phyloP scores from a whole-genome alignment of 1,139 yeast genomes.

The Wickerhamiella pararugosa region DNA sequence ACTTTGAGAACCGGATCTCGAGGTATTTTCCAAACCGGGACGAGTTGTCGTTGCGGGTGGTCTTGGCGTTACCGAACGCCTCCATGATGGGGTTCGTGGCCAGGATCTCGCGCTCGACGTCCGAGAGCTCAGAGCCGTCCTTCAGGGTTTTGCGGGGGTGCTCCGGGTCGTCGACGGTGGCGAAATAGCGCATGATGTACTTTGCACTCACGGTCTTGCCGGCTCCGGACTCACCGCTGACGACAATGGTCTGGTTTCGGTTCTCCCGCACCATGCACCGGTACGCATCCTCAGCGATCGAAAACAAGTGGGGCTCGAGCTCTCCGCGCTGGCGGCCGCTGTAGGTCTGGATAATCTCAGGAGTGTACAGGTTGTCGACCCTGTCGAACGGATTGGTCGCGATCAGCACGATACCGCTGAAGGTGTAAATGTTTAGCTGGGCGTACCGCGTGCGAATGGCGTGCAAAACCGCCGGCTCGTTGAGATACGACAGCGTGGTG shows the following conservation, averaged over 20 bases:
- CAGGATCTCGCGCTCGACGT: constrained; percentile 83
- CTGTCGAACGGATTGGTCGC: constrained; percentile 94
- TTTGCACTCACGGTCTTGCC: constrained; percentile 97
- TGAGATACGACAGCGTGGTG: constrained; percentile 78
- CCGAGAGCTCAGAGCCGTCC: constrained; percentile 38
- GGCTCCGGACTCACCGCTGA: constrained; percentile 97
- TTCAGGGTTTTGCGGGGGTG: constrained; percentile 19
- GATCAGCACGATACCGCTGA: constrained; percentile 90
- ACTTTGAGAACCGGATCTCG: constrained; percentile 60
- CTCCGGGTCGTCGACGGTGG: constrained; percentile 69
- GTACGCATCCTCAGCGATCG: constrained; percentile 98
- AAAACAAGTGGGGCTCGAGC: constrained; percentile 90
- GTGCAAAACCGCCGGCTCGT: constrained; percentile 87
- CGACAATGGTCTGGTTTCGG: constrained; percentile 87
- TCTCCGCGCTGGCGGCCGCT: constrained; percentile 89
- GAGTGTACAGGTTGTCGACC: constrained; percentile 79
- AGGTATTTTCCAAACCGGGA: constrained; percentile 94
- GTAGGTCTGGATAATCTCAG: constrained; percentile 85
- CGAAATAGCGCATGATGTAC: constrained; percentile 94
- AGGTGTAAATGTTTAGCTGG: constrained; percentile 82
- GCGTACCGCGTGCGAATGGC: constrained; percentile 84
- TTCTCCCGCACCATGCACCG: constrained; percentile 78
- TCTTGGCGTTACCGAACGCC: constrained; percentile 96
- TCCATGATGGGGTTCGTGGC: constrained; percentile 99
- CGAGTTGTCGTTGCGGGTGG: constrained; percentile 93